phyloP scores from a whole-genome alignment of 73 alveolate species.

The Stentor coeruleus region DNA sequence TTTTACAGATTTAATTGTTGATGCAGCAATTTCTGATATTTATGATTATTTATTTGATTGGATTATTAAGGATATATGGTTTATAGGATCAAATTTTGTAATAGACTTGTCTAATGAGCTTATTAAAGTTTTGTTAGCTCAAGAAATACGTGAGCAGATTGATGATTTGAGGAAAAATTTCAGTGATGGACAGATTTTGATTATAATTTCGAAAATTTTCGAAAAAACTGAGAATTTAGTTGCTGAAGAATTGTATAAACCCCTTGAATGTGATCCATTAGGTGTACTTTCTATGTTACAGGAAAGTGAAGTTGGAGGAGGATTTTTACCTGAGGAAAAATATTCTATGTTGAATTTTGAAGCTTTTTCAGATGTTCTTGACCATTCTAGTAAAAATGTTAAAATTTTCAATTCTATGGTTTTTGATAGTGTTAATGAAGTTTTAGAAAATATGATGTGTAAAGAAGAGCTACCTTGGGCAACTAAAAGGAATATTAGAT shows the following conservation, averaged over 20 bases:
- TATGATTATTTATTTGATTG: background rate
- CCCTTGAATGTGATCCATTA: background rate
- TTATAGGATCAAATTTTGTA: background rate
- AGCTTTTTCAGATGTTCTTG: background rate
- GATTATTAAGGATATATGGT: background rate
- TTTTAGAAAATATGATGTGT: background rate
- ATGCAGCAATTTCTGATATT: background rate
- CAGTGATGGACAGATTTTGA: background rate
- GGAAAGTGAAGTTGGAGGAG: background rate
- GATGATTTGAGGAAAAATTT: background rate
- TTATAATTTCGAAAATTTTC: background rate
- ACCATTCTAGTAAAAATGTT: no score
- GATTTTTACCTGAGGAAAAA: background rate
- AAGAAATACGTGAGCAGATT: background rate
- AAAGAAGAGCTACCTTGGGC: constrained; percentile 10
- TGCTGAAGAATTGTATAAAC: background rate
- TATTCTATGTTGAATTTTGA: background rate
- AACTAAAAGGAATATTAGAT: background rate
- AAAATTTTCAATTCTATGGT: background rate
- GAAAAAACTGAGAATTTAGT: background rate
- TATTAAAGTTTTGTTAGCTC: background rate
- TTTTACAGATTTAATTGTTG: background rate
- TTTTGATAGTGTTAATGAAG: background rate
- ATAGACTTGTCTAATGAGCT: background rate
- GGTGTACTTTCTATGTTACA: background rate